Evolutionary conservation across 495 filamentous ascomycete species (phyloP).

Genomic region (Penicillium alfredii): DNA sequence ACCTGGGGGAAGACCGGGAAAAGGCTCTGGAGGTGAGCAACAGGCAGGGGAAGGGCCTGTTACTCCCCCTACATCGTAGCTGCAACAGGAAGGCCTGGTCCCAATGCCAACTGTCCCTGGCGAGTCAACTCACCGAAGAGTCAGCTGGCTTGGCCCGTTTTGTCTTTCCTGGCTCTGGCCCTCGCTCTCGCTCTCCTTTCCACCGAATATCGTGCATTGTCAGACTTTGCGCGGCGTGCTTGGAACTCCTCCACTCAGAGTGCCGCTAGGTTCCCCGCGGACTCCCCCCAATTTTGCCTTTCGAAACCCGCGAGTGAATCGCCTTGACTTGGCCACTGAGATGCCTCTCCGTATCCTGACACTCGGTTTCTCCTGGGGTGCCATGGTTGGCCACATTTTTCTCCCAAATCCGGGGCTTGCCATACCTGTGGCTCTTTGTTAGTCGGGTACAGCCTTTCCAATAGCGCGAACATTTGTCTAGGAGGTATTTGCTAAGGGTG

Average conservation of each 20-base stretch:
- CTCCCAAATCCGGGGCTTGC: too few relatives aligned
- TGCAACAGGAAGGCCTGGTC: constrained; percentile 14
- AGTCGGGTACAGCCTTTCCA: not conserved
- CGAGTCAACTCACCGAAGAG: constrained; percentile 9
- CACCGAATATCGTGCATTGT: constrained; percentile 22
- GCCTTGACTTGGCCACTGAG: too few relatives aligned
- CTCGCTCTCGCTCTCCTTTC: not conserved
- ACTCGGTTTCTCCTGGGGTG: not conserved
- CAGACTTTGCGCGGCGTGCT: constrained; percentile 15
- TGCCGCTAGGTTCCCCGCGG: constrained; percentile 1
- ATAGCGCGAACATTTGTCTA: too few relatives aligned
- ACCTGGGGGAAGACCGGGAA: too few relatives aligned
- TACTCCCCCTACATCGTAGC: too few relatives aligned
- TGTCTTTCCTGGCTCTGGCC: constrained; percentile 6
- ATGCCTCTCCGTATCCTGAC: not conserved
- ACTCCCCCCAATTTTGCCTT: constrained; percentile 6
- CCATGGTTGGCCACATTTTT: not conserved
- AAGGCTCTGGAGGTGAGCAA: too few relatives aligned
- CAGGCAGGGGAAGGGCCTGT: too few relatives aligned
- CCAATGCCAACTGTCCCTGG: constrained; percentile 24
- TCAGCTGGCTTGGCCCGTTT: constrained; percentile 12
- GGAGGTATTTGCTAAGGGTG: too few relatives aligned
- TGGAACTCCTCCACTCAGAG: constrained; percentile 9
- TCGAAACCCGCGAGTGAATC: constrained; percentile 7
- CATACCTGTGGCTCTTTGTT: too few relatives aligned